phyloP scores from a whole-genome alignment of 2,329 filamentous ascomycete genomes.

The Botryotinia globosa region DNA sequence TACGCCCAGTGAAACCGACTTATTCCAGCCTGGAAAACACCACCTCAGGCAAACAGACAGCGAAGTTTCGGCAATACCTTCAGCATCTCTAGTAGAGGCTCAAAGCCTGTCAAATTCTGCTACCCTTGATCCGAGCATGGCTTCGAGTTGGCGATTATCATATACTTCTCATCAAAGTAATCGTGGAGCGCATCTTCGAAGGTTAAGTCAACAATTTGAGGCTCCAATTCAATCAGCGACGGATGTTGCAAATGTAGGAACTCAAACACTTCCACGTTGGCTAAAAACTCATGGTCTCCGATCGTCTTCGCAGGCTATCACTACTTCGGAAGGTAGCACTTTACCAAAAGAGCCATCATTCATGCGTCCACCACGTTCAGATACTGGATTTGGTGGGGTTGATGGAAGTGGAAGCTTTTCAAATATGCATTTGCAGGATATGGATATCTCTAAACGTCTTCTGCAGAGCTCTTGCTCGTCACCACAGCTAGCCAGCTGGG shows the following conservation, averaged over 20 bases:
- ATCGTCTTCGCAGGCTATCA: slow-evolving; percentile 26
- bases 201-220: slow-evolving; percentile 30
- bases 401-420: slow-evolving; percentile 29
- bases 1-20: slow-evolving; percentile 13
- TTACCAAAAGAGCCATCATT: slow-evolving; percentile 6
- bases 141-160: slow-evolving; percentile 37
- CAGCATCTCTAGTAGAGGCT: slow-evolving; percentile 30
- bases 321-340: slow-evolving; percentile 21
- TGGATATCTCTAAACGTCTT: slow-evolving; percentile 34
- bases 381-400: slow-evolving; percentile 33
- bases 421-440: slow-evolving; percentile 34
- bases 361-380: slow-evolving; percentile 18
- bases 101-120: slow-evolving; percentile 33
- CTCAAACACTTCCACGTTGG: slow-evolving; percentile 26
- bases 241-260: slow-evolving; percentile 15
- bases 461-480: slow-evolving; percentile 31
- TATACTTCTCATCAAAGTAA: slow-evolving; percentile 29
- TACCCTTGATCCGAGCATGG: slow-evolving; percentile 19
- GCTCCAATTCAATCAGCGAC: slow-evolving; percentile 18
- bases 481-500: slow-evolving; percentile 29
- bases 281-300: slow-evolving; percentile 30
- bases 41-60: slow-evolving; percentile 26
- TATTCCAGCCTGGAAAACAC: slow-evolving; percentile 15
- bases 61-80: slow-evolving; percentile 27
- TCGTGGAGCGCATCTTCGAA: slow-evolving; percentile 33